Evolutionary conservation across 1,139 yeast species (phyloP).

Genomic region (Scheffersomyces titani): DNA sequence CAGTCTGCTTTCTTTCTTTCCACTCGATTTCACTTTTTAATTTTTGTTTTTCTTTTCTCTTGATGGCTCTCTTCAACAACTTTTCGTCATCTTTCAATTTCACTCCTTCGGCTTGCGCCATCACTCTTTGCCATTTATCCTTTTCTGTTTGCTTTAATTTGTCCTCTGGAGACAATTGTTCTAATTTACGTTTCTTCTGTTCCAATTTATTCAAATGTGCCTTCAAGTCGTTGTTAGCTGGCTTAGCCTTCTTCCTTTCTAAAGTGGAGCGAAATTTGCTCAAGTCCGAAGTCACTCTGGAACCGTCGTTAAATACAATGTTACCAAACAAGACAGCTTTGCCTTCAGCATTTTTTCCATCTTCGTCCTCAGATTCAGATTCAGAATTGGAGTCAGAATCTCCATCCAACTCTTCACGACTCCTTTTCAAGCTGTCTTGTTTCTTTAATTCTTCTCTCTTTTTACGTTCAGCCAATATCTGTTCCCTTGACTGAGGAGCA

Average conservation of each 20-base stretch:
- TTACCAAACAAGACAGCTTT: slow-evolving; percentile 69
- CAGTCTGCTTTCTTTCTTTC: slow-evolving; percentile 81
- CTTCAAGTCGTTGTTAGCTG: slow-evolving; percentile 79
- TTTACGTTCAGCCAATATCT: slow-evolving; percentile 62
- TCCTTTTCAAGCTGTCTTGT: slow-evolving; percentile 30
- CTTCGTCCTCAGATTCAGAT: slow-evolving; percentile 34
- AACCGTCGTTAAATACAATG: slow-evolving; percentile 81
- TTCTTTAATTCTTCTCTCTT: slow-evolving; percentile 43
- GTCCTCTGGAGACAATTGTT: slow-evolving; percentile 63
- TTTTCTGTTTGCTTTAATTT: slow-evolving; percentile 64
- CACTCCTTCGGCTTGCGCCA: slow-evolving; percentile 86
- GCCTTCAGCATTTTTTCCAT: slow-evolving; percentile 32
- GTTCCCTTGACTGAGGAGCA: slow-evolving; percentile 80
- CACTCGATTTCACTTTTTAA: slow-evolving; percentile 82
- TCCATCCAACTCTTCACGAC: slow-evolving; percentile 32
- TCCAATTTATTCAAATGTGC: slow-evolving; percentile 82
- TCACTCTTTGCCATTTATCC: slow-evolving; percentile 80
- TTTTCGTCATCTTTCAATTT: slow-evolving; percentile 90
- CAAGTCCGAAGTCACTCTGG: slow-evolving; percentile 77
- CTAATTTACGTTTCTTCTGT: slow-evolving; percentile 66
- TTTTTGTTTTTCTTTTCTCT: slow-evolving; percentile 77
- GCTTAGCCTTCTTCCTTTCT: slow-evolving; percentile 62
- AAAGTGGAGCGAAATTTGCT: slow-evolving; percentile 52
- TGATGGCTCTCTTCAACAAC: slow-evolving; percentile 80
- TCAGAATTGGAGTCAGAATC: slow-evolving; percentile 35